These are phyloP conservation scores for Plasmopara muralis DNA, from an alignment of 352 stramenopile species.

Conservation along the genomic window DNA sequence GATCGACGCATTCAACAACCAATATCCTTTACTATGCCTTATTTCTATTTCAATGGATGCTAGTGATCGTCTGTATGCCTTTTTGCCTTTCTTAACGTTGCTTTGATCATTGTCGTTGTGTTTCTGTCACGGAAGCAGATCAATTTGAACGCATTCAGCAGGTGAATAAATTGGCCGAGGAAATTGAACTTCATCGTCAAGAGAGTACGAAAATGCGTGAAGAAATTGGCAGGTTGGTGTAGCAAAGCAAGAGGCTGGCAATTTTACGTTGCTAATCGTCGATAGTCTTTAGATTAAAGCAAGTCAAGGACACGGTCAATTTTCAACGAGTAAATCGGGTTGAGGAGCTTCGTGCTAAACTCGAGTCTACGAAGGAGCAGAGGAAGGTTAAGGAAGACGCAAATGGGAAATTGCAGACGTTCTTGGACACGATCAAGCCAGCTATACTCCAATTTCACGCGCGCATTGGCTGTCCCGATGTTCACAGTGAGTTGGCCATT, in stretches of 20 bases:
- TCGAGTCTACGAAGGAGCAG: slow-evolving; percentile 59
- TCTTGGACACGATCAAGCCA: slow-evolving; percentile 57
- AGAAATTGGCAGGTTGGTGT: slow-evolving; percentile 68
- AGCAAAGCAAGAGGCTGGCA: not conserved
- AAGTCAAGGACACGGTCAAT: slow-evolving; percentile 73
- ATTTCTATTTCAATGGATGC: not conserved
- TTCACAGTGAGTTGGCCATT: slow-evolving; percentile 38
- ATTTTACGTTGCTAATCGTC: slow-evolving; percentile 1
- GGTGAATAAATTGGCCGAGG: slow-evolving; percentile 73
- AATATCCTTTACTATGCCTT: slow-evolving; percentile 40
- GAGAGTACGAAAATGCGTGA: slow-evolving; percentile 66
- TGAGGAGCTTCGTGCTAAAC: slow-evolving; percentile 52
- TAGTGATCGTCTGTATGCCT: no score
- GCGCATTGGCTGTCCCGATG: slow-evolving; percentile 62
- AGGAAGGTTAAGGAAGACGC: slow-evolving; percentile 74
- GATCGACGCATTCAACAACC: slow-evolving; percentile 81
- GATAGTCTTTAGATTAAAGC: slow-evolving; percentile 46
- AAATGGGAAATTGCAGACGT: slow-evolving; percentile 60
- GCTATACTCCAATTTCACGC: slow-evolving; percentile 54
- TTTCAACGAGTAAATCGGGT: slow-evolving; percentile 75
- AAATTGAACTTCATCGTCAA: slow-evolving; percentile 71
- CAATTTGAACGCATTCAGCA: slow-evolving; percentile 80
- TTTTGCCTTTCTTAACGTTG: slow-evolving; percentile 15
- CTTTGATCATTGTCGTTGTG: slow-evolving; percentile 8
- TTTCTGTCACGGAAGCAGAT: slow-evolving; percentile 42